Evolutionary conservation across 1,284 basidiomycete species (phyloP), one percentile per base, ranked within the genome.

Genomic region (Puccinia horiana): DNA sequence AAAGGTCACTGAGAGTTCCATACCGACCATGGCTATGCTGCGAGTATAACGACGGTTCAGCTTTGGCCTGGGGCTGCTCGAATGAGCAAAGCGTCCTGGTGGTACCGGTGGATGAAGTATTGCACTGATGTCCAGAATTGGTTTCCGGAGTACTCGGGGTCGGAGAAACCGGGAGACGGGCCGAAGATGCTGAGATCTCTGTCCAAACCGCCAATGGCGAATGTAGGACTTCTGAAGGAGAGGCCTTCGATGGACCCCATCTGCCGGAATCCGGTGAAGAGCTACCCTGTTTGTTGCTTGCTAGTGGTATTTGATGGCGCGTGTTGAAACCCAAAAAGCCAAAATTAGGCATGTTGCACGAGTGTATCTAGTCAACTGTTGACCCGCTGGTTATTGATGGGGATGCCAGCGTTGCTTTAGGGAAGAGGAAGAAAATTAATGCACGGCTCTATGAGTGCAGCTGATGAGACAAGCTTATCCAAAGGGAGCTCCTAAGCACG

Each of bases 291-390:
- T 65, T 65, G 32, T 6, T 37, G 12, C 12, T 63, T 63, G 2
- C 61, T 63, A 18, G 61, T 37, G 63, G 32, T 42, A 29, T 65
- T 37, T 40, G 63, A 12, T n/a, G 37, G 37, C 37, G 35, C 32
- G 63, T 23, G 63, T 42, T 65, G 20, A 65, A 65, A 65, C 63
- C 63, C 37, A 65, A 42, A 65, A 65, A n/a, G 32, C 63, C 35
- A 32, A 65, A 42, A 65, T 35, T 65, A 4, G 63, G 32, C 63
- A 65, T 65, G 37, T 65, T 42, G 63, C 63, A 65, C 40, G 63
- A 61, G 58, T 42, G 14, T 20, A 3, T 5, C 63, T 12, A 65
- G 37, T 14, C 63, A 42, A 32, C 63, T 42, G 32, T 40, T 65
- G 32, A 11, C 35, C 37, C 37, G 63, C 63, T 63, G 32, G 29